Evolutionary conservation across 2,329 filamentous ascomycete genomes (phyloP), one percentile per base, ranked within the genome.

Genomic region (Colletotrichum agaves): DNA sequence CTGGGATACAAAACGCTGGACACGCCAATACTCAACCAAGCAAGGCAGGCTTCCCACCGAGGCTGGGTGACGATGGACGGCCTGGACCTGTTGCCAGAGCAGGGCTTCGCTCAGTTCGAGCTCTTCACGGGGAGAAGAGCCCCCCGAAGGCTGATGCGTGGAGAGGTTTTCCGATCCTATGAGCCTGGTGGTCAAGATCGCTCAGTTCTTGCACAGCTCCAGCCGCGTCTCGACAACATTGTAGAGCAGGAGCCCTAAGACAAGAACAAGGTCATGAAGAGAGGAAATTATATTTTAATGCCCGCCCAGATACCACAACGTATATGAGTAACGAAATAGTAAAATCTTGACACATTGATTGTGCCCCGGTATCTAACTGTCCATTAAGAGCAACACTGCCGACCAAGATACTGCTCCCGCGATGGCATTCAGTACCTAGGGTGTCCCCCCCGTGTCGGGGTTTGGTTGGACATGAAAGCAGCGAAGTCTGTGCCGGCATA

Each of bases 41-140:
- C 92, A 61, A 85, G 89, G 17, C 79, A 82, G 59, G 78, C 87
- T 75, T 82, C 87, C 19, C 80, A 88, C 62, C 81, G 85, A 70
- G 85, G 91, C 44, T 94, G 91, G 91, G 89, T 93, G 0, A 84
- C 91, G 17, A 87, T 94, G 77, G 91, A 94, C 73, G 92, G 92
- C 0, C 80, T 94, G 12, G 91, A 94, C 72, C 84, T 94, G 52
- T 78, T 95, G 13, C 91, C 91, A 0, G 92, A 94, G 75, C 92
- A 94, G 75, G 92, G 90, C 0, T 92, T 92, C 77, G 91, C 92
- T 1, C 92, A 94, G 73, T 95, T 94, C 74, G 92, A 95, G 77
- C 78, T 94, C 2, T 93, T 94, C 75, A 94, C 92, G 0, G 92
- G 91, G 0, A 83, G 90, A 57, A 85, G 89, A 72, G 90, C 90